phyloP scores from a whole-genome alignment of 768 basidiomycete species.

The Trametes cubensis region DNA sequence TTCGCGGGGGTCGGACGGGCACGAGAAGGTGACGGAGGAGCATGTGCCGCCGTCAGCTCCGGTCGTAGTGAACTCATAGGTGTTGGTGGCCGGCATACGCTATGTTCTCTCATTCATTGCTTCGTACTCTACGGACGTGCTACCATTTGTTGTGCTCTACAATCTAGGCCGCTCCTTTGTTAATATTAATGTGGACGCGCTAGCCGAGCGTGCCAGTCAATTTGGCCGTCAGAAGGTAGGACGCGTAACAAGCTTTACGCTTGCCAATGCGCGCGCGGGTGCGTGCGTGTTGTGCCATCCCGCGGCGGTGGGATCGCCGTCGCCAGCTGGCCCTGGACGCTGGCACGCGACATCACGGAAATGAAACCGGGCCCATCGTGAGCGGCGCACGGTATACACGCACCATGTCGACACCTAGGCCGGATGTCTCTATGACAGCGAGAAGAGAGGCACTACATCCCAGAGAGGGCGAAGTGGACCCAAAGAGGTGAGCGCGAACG shows the following conservation, averaged over 20 bases:
- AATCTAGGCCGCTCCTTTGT: slow-evolving; percentile 14
- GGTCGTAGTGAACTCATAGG: slow-evolving; percentile 24
- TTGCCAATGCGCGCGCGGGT: not conserved
- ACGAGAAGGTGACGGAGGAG: slow-evolving; percentile 25
- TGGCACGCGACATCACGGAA: not conserved
- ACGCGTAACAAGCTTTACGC: slow-evolving; percentile 4
- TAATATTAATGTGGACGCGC: too few relatives aligned
- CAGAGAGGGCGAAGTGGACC: slow-evolving; percentile 4
- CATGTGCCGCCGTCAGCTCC: slow-evolving; percentile 18
- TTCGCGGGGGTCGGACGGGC: slow-evolving; percentile 11
- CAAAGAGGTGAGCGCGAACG: not conserved
- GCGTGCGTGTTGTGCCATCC: not conserved
- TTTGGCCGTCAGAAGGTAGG: not conserved
- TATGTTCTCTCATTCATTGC: slow-evolving; percentile 3
- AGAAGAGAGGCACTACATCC: not conserved
- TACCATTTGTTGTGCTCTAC: slow-evolving; percentile 13
- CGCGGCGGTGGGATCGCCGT: slow-evolving; percentile 11
- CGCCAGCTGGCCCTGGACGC: not conserved
- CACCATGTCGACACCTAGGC: not conserved
- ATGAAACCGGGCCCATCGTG: not conserved
- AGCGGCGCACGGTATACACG: not conserved
- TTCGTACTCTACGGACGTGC: slow-evolving; percentile 14
- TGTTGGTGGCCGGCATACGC: not conserved
- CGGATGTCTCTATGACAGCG: slow-evolving; percentile 19
- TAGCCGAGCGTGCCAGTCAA: not conserved